Base-by-base conservation (phyloP, 2,329 filamentous ascomycete species). In the Zalaria sp. region DNA sequence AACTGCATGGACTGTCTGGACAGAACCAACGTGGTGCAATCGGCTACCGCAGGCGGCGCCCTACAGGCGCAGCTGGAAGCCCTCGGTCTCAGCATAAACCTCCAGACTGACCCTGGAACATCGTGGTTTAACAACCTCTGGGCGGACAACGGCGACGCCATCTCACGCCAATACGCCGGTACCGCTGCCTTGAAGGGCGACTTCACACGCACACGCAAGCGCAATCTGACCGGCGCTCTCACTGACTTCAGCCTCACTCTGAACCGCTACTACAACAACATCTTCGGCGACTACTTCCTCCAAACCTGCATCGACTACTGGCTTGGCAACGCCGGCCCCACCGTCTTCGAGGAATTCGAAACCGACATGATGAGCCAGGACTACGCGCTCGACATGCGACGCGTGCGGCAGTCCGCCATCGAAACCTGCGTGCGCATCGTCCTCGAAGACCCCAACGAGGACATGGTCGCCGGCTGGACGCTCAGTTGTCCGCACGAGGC, bases 1-100 rank as follows among this genome's bases (percentile, higher is more conserved):
- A 98, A 98, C 56, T 98, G 91, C 60, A 96, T 98, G 91, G 91
- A 98, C 56, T 98, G 91, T 52, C 67, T 98, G 6, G 91, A 98
- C 58, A 77, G 91, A 25, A 98, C 91, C 2, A 96, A 96, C 51
- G 88, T 98, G 25, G 87, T 88, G 34, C 89, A 96, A 61, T 93
- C 85, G 55, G 91, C 87, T 0, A 88, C 88, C 57, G 91, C 77
- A 4, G 83, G 86, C 54, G 77, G 81, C 54, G 83, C 85, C 49
- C 69, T 98, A 2, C 86, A 95, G 49, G 58, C 72, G 28, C 86
- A 95, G 55, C 69, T 98, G 2, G 80, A 75, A 43, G 69, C 75
- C 18, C 78, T 93, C 47, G 83, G 82, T 0, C 80, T 87, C 45
- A 77, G 81, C 43, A 81, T 93, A 62, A 77, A 79, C 49, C 69